phyloP scores from a whole-genome alignment of 306 rosid genomes.

The Trichosanthes cucumerina region DNA sequence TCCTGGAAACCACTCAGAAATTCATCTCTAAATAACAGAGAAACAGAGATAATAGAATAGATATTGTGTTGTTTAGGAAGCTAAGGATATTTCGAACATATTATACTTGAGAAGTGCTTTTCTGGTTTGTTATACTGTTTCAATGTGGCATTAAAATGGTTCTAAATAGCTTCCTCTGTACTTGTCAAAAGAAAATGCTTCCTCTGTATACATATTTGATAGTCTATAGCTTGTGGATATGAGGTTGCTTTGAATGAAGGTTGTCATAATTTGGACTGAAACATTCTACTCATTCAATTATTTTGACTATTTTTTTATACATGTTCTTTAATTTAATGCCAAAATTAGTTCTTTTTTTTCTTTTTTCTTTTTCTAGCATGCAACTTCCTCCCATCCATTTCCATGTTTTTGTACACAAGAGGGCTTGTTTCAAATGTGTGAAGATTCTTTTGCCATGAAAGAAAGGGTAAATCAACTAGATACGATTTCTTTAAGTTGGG shows the following conservation, averaged over 20 bases:
- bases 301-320: neutral
- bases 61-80: neutral
- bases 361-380: neutral
- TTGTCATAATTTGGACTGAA: neutral
- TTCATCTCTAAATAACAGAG: neutral
- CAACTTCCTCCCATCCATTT: neutral
- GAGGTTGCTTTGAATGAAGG: neutral
- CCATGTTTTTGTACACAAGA: neutral
- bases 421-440: neutral
- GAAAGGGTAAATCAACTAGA: neutral
- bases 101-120: neutral
- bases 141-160: neutral
- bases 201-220: neutral
- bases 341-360: neutral
- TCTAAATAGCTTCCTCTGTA: neutral
- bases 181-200: no score
- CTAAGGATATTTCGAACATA: neutral
- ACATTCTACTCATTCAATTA: constrained; percentile 1
- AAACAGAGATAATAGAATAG: neutral
- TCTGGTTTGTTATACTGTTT: neutral
- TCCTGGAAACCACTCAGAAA: neutral
- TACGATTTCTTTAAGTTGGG: neutral
- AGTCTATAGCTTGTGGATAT: neutral
- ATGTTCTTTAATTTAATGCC: neutral
- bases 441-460: neutral